These are phyloP conservation scores for Agaricus subrufescens DNA, from an alignment of 768 basidiomycete genomes.

Conservation along the genomic window DNA sequence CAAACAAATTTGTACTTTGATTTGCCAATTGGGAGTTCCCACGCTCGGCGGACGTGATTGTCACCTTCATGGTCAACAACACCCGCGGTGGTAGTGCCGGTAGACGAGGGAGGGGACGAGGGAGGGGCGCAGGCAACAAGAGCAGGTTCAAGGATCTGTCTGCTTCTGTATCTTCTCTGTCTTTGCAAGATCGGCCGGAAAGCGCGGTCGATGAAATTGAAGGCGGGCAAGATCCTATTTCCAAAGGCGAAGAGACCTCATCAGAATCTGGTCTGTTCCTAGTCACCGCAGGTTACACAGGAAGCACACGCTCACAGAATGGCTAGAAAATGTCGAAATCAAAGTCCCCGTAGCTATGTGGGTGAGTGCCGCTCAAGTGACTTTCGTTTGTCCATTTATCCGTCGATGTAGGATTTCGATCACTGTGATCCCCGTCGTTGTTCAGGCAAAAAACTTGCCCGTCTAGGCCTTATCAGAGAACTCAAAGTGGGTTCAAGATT, in stretches of 20 bases:
- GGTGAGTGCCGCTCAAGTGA: conserved; percentile 47
- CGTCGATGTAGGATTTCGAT: conserved; percentile 79
- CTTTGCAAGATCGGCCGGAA: conserved; percentile 42
- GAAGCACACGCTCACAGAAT: conserved; percentile 1
- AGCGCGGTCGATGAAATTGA: conserved; percentile 50
- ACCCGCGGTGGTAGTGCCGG: conserved; percentile 23
- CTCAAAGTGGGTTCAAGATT: conserved; percentile 84
- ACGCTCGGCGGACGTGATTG: not conserved
- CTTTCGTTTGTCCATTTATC: not conserved
- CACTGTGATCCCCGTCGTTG: conserved; percentile 90
- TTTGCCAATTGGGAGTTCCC: conserved; percentile 1
- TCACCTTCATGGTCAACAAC: conserved; percentile 33
- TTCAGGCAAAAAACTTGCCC: conserved; percentile 84
- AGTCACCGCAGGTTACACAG: not conserved
- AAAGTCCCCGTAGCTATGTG: conserved; percentile 93
- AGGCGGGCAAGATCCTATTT: conserved; percentile 27
- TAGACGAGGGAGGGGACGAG: conserved; percentile 34
- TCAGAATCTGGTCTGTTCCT: conserved; percentile 15
- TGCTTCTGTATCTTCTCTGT: not conserved
- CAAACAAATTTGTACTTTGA: conserved; percentile 11
- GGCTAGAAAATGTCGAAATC: conserved; percentile 28
- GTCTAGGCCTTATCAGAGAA: conserved; percentile 80
- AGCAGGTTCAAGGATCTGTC: conserved; percentile 10
- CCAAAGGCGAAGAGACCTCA: conserved; percentile 19
- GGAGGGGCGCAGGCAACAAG: conserved; percentile 23